Base-by-base conservation (phyloP, 2,329 filamentous ascomycete genomes). In the Thermothelomyces thermophilus region DNA sequence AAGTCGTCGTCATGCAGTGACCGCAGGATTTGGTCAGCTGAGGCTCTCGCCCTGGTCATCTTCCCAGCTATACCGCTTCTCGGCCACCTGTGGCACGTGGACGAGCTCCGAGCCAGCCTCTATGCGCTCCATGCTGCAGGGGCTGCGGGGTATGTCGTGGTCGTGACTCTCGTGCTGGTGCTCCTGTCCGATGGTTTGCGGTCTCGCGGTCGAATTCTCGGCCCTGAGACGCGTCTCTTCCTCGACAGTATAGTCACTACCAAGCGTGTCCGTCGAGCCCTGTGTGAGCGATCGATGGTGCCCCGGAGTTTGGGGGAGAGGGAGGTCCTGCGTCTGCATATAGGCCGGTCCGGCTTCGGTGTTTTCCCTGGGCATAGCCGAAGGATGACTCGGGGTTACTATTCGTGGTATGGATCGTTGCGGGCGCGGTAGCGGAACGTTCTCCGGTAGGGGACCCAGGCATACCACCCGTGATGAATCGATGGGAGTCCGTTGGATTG, bases 231-330 rank as follows among this genome's bases (percentile, higher is more conserved):
- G 51, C 11, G 44, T 42, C 52, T 75, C 73, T 53, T 81, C 74
- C 20, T 80, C 73, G 9, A 77, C 71, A 0, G 77, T 81, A 56
- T 71, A 81, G 50, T 80, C 78, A 60, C 77, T 80, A 17, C 77
- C 76, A 7, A 80, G 61, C 2, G 75, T 80, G 50, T 73, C 70
- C 28, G 64, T 65, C 5, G 63, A 65, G 7, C 58, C 55, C 26
- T 63, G 62, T 1, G 55, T 52, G 6, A 50, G 44, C 3, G 52
- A 55, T 14, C 53, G 48, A 5, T 54, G 55, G 40, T 53, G 59
- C 2, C 53, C 43, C 3, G 52, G 46, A 39, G 46, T 17, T 8
- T 41, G 48, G 30, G 48, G 44, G 9, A 40, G 44, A 11, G 48
- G 37, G 6, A 49, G 43, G 19, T 54, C 41, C 22, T 47, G 26